Evolutionary conservation across 2,329 filamentous ascomycete species (phyloP), one percentile per base, ranked within the genome.

Genomic region (Fusarium nurragi): DNA sequence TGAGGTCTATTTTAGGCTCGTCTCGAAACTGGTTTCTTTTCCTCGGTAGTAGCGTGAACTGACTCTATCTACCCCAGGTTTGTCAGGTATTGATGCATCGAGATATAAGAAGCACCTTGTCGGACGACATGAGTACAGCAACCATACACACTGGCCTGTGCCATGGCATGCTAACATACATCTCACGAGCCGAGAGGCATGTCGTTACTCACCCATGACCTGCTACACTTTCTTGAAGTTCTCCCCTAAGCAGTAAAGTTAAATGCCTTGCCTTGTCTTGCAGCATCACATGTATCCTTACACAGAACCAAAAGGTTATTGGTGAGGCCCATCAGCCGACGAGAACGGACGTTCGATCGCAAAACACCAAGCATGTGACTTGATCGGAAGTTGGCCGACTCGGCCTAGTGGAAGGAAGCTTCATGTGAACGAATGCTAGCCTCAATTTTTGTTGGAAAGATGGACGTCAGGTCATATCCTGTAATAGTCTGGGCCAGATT

Each of bases 81-180:
- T 34, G 32, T 34, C 4, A 18, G 30, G 7, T 34, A 34, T 34
- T 34, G 32, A 34, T 34, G 32, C 7, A 34, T 4, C 32, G 7
- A 21, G 18, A 19, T 23, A 23, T 36, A 25, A 38, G 43, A 55
- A 43, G 55, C 53, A 40, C 32, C 7, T n/a, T 9, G 13, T 47
- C 53, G 60, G 60, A 43, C 59, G 40, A 54, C 44, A 30, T 53
- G 60, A 63, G 32, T 7, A 46, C 41, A 13, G 13, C 18, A 7
- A 34, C 16, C 40, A 14, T 36, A n/a, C n/a, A n/a, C n/a, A n/a
- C n/a, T 9, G 5, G 13, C 45, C 50, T 50, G 21, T 19, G 12
- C 23, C 30, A 36, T 26, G 28, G 8, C 22, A 30, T 46, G 28
- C 21, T 12, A 7, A 28, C 40, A 25, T 6, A 13, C 18, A 14